Percentiles rank a stretch among this genome's conserved stretches.
phyloP scores from a whole-genome alignment of 257 asterid species.

The Thymus mandschuricus region DNA sequence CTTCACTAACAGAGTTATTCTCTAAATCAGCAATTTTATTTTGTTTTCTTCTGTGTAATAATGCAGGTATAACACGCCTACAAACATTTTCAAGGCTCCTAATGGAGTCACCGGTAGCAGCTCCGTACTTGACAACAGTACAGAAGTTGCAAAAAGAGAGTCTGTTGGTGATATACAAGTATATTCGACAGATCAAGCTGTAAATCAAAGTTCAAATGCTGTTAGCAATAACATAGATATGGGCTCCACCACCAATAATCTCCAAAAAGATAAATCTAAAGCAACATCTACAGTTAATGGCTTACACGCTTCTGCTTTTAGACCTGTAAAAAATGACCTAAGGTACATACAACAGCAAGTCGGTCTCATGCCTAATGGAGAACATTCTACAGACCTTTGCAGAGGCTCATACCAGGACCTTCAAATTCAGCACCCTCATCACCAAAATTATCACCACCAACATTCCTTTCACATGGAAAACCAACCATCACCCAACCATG shows the following conservation, averaged over 20 bases:
- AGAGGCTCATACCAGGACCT: constrained; percentile 40
- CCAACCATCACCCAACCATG: constrained; percentile 40
- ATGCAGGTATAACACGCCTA: constrained; percentile 70
- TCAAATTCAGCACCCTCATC: constrained; percentile 46
- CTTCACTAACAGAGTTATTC: constrained; percentile 14
- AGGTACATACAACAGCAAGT: constrained; percentile 44
- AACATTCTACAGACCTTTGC: constrained; percentile 41
- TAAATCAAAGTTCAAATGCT: constrained; percentile 60
- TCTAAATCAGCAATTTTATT: constrained; percentile 7
- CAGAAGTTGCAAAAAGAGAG: constrained; percentile 50
- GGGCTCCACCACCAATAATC: constrained; percentile 66
- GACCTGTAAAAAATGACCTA: constrained; percentile 47
- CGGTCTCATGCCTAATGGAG: constrained; percentile 39
- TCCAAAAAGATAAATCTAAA: constrained; percentile 51
- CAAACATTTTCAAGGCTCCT: constrained; percentile 54
- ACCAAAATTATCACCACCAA: constrained; percentile 42
- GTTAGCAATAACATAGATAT: constrained; percentile 56
- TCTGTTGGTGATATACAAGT: constrained; percentile 42
- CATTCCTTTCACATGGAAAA: constrained; percentile 46
- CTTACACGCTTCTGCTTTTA: constrained; percentile 53
- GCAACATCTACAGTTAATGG: constrained; percentile 54
- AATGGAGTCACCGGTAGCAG: constrained; percentile 51
- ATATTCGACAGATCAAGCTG: constrained; percentile 45
- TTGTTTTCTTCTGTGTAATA: constrained; percentile 28
- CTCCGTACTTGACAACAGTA: constrained; percentile 48